phyloP scores from a whole-genome alignment of 163 green algal genomes.

The Smithsoniella earleae region DNA sequence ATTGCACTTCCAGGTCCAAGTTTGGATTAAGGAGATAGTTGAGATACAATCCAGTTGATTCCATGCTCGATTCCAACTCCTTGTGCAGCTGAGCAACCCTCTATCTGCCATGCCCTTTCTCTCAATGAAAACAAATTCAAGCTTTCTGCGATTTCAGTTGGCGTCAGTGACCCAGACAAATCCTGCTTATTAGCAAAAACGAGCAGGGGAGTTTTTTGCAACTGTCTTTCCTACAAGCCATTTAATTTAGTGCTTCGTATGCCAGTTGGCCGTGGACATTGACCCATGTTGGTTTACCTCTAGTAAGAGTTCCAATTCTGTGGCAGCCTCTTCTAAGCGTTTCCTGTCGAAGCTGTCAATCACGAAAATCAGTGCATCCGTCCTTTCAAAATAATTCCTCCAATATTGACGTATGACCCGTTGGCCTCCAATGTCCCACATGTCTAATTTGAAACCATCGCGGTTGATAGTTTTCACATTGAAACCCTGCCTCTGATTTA shows the following conservation, averaged over 20 bases:
- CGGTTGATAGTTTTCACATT: slow-evolving; percentile 72
- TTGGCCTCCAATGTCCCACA: slow-evolving; percentile 78
- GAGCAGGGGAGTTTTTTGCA: slow-evolving; percentile 53
- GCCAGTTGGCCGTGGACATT: neutral
- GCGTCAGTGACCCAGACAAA: slow-evolving; percentile 47
- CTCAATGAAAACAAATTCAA: slow-evolving; percentile 54
- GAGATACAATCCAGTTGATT: slow-evolving; percentile 66
- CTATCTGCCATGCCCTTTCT: slow-evolving; percentile 67
- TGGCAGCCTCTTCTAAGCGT: slow-evolving; percentile 53
- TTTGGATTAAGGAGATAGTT: slow-evolving; percentile 36
- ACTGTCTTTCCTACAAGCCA: slow-evolving; percentile 50
- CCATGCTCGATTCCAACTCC: slow-evolving; percentile 53
- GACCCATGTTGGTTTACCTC: slow-evolving; percentile 37
- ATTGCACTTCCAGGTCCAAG: neutral
- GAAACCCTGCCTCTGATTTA: slow-evolving; percentile 52
- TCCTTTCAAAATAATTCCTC: slow-evolving; percentile 70
- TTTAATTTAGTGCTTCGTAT: slow-evolving; percentile 19
- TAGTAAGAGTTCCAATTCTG: slow-evolving; percentile 59
- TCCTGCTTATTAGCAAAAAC: slow-evolving; percentile 83
- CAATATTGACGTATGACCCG: slow-evolving; percentile 68
- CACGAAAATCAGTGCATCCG: slow-evolving; percentile 62
- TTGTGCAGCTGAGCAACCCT: slow-evolving; percentile 54
- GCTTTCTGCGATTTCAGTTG: slow-evolving; percentile 53
- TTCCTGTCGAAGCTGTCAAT: slow-evolving; percentile 60
- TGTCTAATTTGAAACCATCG: slow-evolving; percentile 70